Evolutionary conservation across 148 eudicot species (phyloP).

Genomic region (Selenicereus undatus): DNA sequence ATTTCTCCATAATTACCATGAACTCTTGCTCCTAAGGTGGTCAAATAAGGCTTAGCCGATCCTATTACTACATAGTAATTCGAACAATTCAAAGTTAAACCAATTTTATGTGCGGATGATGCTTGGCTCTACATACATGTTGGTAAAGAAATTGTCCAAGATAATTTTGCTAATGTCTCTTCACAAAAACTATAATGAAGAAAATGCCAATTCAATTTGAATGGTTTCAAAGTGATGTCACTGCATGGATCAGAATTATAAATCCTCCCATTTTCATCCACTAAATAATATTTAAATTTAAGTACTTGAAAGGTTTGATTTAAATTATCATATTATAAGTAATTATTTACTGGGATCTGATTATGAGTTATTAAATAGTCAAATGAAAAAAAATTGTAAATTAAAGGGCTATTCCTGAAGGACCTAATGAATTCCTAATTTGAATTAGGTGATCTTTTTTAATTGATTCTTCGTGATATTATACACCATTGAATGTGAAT

Average conservation of each 20-base stretch:
- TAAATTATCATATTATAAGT: neutral
- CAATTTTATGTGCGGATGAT: constrained; percentile 5
- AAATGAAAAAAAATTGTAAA: too few species aligned
- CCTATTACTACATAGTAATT: too few species aligned
- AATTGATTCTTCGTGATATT: too few species aligned
- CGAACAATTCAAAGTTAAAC: constrained; percentile 12
- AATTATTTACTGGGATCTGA: constrained; percentile 3
- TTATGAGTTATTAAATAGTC: neutral
- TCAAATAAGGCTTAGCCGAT: too few species aligned
- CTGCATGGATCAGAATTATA: neutral
- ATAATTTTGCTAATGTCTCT: neutral
- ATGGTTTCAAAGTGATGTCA: neutral
- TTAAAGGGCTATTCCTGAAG: too few species aligned
- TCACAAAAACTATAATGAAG: neutral
- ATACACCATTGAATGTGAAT: too few species aligned
- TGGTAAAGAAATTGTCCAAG: constrained; percentile 4
- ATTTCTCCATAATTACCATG: too few species aligned
- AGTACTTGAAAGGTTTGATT: constrained; percentile 1
- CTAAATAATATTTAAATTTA: neutral
- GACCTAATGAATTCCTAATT: too few species aligned
- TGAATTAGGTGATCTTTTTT: too few species aligned
- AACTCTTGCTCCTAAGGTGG: too few species aligned
- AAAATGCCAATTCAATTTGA: neutral
- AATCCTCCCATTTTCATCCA: neutral
- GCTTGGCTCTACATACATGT: constrained; percentile 13